A percentile compares a stretch with the other conserved stretches of the same genome.
These are phyloP conservation scores for Botrytis paeoniae DNA, from an alignment of 2,329 filamentous ascomycete species.

Conservation along the genomic window DNA sequence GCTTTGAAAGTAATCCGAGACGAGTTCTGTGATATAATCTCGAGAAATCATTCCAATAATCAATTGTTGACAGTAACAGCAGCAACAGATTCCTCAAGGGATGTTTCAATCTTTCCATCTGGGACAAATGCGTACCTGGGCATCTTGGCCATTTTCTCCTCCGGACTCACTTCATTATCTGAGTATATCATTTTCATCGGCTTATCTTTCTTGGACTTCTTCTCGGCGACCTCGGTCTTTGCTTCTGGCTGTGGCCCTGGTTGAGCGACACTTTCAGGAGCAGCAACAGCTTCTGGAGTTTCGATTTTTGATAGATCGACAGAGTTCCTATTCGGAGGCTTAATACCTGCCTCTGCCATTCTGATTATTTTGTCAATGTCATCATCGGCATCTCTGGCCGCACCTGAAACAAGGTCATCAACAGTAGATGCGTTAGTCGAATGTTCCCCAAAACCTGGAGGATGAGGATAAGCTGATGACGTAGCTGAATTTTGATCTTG, in stretches of 20 bases:
- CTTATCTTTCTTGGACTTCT: slow-evolving; percentile 64
- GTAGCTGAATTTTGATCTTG: slow-evolving; percentile 41
- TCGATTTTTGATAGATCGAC: slow-evolving; percentile 40
- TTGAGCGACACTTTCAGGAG: slow-evolving; percentile 33
- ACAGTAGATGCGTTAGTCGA: slow-evolving; percentile 44
- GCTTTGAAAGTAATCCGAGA: neutral
- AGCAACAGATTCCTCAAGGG: slow-evolving; percentile 33
- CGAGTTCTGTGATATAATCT: neutral
- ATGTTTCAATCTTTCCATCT: slow-evolving; percentile 39
- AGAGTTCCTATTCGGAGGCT: slow-evolving; percentile 44
- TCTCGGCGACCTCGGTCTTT: slow-evolving; percentile 50
- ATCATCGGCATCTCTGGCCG: slow-evolving; percentile 52
- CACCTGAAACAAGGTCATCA: slow-evolving; percentile 48
- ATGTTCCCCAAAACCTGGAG: slow-evolving; percentile 38
- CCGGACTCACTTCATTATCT: slow-evolving; percentile 75
- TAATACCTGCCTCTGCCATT: slow-evolving; percentile 61
- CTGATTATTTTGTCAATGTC: slow-evolving; percentile 65
- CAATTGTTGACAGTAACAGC: slow-evolving; percentile 30
- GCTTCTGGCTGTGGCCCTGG: slow-evolving; percentile 36
- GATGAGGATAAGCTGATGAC: slow-evolving; percentile 40
- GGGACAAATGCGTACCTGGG: slow-evolving; percentile 70
- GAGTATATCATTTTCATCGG: slow-evolving; percentile 77
- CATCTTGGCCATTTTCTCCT: slow-evolving; percentile 83
- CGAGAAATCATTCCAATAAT: slow-evolving; percentile 4
- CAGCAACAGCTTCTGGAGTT: slow-evolving; percentile 6